Base-by-base conservation (phyloP, 2,329 filamentous ascomycete species). In the Colletotrichum destructivum region DNA sequence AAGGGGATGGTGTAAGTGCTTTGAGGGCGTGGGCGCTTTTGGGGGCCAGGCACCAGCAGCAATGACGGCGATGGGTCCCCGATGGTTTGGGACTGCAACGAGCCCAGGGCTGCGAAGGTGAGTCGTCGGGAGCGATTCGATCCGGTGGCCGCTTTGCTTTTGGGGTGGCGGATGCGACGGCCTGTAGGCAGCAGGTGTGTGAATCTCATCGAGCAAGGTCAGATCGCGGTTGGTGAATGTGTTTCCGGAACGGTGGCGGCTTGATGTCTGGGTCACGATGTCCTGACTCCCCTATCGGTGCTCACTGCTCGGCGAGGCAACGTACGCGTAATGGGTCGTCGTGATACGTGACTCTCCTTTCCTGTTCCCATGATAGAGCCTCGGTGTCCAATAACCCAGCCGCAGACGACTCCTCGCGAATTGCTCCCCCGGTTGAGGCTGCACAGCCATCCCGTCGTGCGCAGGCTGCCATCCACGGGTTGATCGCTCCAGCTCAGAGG, bases 181-280 rank as follows among this genome's bases (percentile, higher is more conserved):
- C n/a, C 35, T 6, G 21, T 21, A 62, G 60, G 60, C 60, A 62
- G 42, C 57, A 61, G 31, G 23, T 31, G 13, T n/a, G n/a, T 5
- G 35, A 9, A 3, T 42, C 2, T 3, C 7, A 12, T 9, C n/a
- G 35, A 52, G 40, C 42, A 3, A 46, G 3, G 15, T 7, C 6
- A 16, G n/a, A 3, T 8, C 9, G 8, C 31, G 31, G 5, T 38
- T 7, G 31, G 38, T 16, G 31, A 26, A 16, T 40, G 13, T 6
- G 26, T 12, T 49, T 49, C 7, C 2, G 15, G 13, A 8, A 9
- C 8, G 9, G 31, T 46, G 18, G 13, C 15, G 31, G 31, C 46
- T 40, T 23, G 13, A 3, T 1, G 5, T 62, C 4, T 15, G 16
- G 46, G 5, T 13, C 13, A 49, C 9, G 26, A 21, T 18, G 44